phyloP scores from a whole-genome alignment of 176 grass and related monocot species.

The Carex scoparia region DNA sequence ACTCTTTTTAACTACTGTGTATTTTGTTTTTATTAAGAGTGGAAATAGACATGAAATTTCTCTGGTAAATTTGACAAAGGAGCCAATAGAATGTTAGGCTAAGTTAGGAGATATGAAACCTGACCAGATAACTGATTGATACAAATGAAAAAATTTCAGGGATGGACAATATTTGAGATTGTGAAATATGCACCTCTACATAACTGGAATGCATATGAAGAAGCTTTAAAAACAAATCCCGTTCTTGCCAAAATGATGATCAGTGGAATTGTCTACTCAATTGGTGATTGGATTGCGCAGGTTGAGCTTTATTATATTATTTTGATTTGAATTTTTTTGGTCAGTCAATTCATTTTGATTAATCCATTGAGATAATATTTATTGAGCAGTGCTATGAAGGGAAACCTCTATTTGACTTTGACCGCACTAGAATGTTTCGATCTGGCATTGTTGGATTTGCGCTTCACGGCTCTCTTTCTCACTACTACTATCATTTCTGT shows the following conservation, averaged over 20 bases:
- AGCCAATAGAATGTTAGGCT: background rate
- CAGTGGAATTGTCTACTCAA: slow-evolving; percentile 86
- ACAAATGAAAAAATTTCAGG: slow-evolving; percentile 31
- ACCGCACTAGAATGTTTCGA: slow-evolving; percentile 78
- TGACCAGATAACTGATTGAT: background rate
- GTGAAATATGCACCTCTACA: slow-evolving; percentile 84
- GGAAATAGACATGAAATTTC: background rate
- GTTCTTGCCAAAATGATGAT: slow-evolving; percentile 99
- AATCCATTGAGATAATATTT: background rate
- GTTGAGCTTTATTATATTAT: slow-evolving; percentile 15
- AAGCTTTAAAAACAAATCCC: slow-evolving; percentile 82
- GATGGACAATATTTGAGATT: slow-evolving; percentile 93
- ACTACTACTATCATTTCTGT: slow-evolving; percentile 90
- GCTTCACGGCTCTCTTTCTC: slow-evolving; percentile 92
- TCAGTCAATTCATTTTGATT: background rate
- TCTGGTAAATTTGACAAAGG: background rate
- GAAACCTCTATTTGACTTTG: slow-evolving; percentile 82
- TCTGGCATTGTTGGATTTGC: slow-evolving; percentile 87
- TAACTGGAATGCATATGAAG: slow-evolving; percentile 95
- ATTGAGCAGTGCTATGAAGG: slow-evolving; percentile 76
- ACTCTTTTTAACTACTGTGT: background rate
- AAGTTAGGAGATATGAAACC: background rate
- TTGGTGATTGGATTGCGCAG: slow-evolving; percentile 97
- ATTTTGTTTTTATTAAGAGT: background rate
- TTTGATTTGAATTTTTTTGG: background rate